phyloP scores from a whole-genome alignment of 768 basidiomycete genomes.

The Podaxis sp. region DNA sequence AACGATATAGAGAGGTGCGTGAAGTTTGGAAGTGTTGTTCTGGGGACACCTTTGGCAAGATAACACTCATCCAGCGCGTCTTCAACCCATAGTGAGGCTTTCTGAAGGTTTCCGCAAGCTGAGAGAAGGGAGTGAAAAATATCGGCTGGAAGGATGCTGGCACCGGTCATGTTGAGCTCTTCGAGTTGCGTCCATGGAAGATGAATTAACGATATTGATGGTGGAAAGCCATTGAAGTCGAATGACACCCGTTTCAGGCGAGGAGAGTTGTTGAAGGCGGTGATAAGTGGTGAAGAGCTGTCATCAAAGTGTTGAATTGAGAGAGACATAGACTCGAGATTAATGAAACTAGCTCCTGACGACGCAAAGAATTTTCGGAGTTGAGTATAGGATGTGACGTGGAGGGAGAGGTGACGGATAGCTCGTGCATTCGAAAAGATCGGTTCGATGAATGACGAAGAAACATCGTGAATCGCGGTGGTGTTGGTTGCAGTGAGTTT shows the following conservation, averaged over 20 bases:
- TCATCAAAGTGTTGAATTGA: constrained; percentile 3
- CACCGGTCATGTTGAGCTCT: constrained; percentile 9
- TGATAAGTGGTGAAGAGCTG: constrained; percentile 1
- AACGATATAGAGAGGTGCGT: constrained; percentile 12
- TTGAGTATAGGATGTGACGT: constrained; percentile 1
- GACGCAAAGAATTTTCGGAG: constrained; percentile 1
- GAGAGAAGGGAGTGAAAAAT: background rate
- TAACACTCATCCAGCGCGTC: background rate
- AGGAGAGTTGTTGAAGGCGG: constrained; percentile 5
- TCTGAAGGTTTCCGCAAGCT: background rate
- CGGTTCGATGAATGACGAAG: background rate
- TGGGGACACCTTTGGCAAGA: background rate
- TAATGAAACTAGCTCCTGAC: background rate
- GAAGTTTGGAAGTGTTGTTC: background rate
- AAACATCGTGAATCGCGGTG: constrained; percentile 1
- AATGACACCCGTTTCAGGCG: constrained; percentile 2
- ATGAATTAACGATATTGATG: constrained; percentile 9
- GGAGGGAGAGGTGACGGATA: constrained; percentile 9
- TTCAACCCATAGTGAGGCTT: constrained; percentile 11
- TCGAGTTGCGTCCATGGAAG: constrained; percentile 11
- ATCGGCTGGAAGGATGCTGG: constrained; percentile 7
- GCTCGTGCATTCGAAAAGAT: constrained; percentile 5
- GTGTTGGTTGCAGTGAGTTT: constrained; percentile 4
- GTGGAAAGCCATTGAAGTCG: constrained; percentile 1
- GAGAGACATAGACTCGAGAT: constrained; percentile 10